phyloP scores from a whole-genome alignment of 129 eudicot species.

The Lactuca saligna region DNA sequence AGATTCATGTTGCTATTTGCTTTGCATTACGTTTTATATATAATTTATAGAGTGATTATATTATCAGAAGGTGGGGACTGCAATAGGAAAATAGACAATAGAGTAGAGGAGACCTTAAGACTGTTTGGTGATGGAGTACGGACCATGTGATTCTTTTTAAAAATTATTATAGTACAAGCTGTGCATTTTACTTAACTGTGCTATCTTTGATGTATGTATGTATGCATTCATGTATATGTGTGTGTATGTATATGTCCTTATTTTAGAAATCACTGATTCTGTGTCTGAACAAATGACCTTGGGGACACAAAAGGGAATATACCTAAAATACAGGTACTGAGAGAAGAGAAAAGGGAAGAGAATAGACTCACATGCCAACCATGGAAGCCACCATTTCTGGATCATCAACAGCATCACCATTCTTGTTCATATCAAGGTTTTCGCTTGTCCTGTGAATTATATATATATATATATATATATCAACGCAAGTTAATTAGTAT shows the following conservation, averaged over 20 bases:
- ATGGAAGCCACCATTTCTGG: slow-evolving; percentile 62
- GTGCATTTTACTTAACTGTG: not conserved
- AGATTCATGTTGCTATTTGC: not conserved
- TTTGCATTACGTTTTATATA: slow-evolving; percentile 4
- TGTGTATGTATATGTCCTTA: not conserved
- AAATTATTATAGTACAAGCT: not conserved
- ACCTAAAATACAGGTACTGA: not conserved
- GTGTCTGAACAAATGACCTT: slow-evolving; percentile 25
- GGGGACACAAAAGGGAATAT: slow-evolving; percentile 10
- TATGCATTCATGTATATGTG: not conserved
- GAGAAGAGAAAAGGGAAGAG: not conserved
- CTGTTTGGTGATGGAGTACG: slow-evolving; percentile 23
- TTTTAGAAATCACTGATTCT: slow-evolving; percentile 8
- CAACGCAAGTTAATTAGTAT: not conserved
- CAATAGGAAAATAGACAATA: not conserved
- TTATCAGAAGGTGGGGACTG: slow-evolving; percentile 4
- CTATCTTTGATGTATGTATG: not conserved
- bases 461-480: no score
- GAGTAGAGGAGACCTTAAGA: not conserved
- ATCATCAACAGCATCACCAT: slow-evolving; percentile 51
- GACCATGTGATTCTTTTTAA: slow-evolving; percentile 35
- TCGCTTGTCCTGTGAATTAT: slow-evolving; percentile 34
- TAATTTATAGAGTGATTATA: not conserved
- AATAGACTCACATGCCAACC: slow-evolving; percentile 59
- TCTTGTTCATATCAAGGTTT: slow-evolving; percentile 24